These are phyloP conservation scores for Echeveria elegans DNA, from an alignment of 164 flowering plant genomes.

Conservation along the genomic window DNA sequence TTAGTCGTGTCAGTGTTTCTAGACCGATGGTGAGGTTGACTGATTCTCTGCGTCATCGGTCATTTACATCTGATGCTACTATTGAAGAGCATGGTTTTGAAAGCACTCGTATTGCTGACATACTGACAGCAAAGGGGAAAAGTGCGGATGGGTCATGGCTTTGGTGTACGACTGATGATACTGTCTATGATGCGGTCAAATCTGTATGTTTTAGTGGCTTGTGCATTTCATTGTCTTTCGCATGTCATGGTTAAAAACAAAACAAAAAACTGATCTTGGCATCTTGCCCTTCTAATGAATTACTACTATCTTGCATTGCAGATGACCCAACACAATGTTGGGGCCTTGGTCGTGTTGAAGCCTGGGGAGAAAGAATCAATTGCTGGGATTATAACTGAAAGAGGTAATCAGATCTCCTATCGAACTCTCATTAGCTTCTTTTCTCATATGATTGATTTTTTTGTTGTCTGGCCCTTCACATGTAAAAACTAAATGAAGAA, in stretches of 20 bases:
- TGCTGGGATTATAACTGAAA: constrained; percentile 96
- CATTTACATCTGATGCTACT: constrained; percentile 47
- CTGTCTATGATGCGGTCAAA: constrained; percentile 90
- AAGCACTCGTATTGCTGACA: constrained; percentile 71
- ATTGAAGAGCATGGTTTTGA: constrained; percentile 96
- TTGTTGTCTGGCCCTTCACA: not conserved
- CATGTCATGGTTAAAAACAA: not conserved
- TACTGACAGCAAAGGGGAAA: constrained; percentile 75
- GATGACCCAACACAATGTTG: constrained; percentile 94
- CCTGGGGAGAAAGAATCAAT: constrained; percentile 74
- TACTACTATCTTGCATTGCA: constrained; percentile 13
- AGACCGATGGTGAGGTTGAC: constrained; percentile 34
- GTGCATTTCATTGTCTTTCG: not conserved
- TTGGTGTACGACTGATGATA: constrained; percentile 90
- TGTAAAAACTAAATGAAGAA: too few relatives aligned
- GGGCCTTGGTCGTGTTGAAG: constrained; percentile 93
- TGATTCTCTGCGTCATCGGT: constrained; percentile 31
- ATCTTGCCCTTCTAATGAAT: too few relatives aligned
- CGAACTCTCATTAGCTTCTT: too few relatives aligned
- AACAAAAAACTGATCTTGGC: too few relatives aligned
- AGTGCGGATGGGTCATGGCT: constrained; percentile 99
- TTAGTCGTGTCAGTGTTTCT: constrained; percentile 42
- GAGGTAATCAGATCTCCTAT: constrained; percentile 40
- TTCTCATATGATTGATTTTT: not conserved
- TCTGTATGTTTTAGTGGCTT: constrained; percentile 43